Percentiles rank a stretch among this genome's conserved stretches.
phyloP scores from a whole-genome alignment of 2,329 filamentous ascomycete genomes.

The Xylaria sp. region DNA sequence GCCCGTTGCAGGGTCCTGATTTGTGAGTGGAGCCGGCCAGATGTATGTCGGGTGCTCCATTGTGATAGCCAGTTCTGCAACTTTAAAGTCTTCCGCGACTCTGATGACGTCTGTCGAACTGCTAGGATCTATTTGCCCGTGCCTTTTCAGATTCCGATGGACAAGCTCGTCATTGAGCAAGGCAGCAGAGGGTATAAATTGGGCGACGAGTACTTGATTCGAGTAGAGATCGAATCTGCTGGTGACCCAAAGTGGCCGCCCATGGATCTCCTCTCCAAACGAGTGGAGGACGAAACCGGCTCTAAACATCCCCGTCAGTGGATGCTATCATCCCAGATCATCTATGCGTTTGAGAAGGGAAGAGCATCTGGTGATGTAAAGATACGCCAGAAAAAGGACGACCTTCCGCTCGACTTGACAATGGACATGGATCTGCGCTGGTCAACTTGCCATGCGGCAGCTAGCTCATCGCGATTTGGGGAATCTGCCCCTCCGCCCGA shows the following conservation, averaged over 20 bases:
- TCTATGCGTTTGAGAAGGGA: constrained; percentile 49
- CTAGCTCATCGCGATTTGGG: constrained; percentile 38
- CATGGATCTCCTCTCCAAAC: constrained; percentile 52
- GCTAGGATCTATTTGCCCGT: constrained; percentile 60
- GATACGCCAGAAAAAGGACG: constrained; percentile 45
- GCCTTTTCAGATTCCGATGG: constrained; percentile 64
- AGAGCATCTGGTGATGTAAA: constrained; percentile 44
- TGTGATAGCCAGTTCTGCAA: constrained; percentile 66
- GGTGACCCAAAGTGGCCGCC: constrained; percentile 65
- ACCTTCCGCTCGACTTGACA: constrained; percentile 41
- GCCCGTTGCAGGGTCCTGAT: constrained; percentile 59
- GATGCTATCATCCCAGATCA: constrained; percentile 45
- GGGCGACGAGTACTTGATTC: constrained; percentile 62
- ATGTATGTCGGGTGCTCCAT: constrained; percentile 58
- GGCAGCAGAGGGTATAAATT: constrained; percentile 61
- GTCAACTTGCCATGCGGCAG: constrained; percentile 44
- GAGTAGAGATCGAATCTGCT: constrained; percentile 64
- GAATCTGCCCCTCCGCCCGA: constrained; percentile 59
- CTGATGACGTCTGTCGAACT: constrained; percentile 58
- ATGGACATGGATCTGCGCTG: constrained; percentile 51
- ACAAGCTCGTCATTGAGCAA: constrained; percentile 62
- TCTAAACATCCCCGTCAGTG: constrained; percentile 45
- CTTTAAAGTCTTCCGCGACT: constrained; percentile 62
- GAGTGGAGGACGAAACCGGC: constrained; percentile 45
- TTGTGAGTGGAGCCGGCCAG: constrained; percentile 49